These are phyloP conservation scores for Hygrophorus pudorinus DNA, from an alignment of 768 basidiomycete species.

Conservation along the genomic window DNA sequence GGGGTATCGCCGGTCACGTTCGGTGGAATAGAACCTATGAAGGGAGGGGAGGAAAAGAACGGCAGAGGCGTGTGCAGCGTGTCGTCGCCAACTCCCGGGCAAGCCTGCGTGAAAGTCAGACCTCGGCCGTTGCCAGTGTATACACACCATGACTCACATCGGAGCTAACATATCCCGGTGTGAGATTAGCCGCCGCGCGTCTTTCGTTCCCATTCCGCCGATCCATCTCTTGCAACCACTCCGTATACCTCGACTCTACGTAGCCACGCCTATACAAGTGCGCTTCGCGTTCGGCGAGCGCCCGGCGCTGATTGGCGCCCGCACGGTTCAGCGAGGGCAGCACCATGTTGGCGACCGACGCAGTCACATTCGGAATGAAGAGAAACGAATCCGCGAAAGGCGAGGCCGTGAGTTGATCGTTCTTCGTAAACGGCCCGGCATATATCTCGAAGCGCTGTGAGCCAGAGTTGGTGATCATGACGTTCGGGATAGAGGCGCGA, in stretches of 20 bases:
- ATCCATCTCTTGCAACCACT: constrained; percentile 55
- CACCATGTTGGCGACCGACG: constrained; percentile 41
- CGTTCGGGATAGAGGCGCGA: constrained; percentile 45
- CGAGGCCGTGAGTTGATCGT: constrained; percentile 69
- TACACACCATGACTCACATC: constrained; percentile 35
- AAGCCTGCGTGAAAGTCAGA: constrained; percentile 30
- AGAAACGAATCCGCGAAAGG: constrained; percentile 61
- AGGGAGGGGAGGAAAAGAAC: constrained; percentile 43
- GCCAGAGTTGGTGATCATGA: constrained; percentile 58
- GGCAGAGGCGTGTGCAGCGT: constrained; percentile 52
- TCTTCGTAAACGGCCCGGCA: constrained; percentile 63
- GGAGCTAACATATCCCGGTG: constrained; percentile 65
- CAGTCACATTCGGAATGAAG: constrained; percentile 46
- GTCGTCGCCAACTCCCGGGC: constrained; percentile 72
- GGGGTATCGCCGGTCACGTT: constrained; percentile 34
- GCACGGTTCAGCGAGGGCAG: constrained; percentile 41
- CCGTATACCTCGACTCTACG: constrained; percentile 38
- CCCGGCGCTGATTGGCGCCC: constrained; percentile 29
- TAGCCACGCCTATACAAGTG: constrained; percentile 38
- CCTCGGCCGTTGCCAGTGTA: background rate
- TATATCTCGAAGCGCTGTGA: constrained; percentile 60
- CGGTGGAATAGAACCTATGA: constrained; percentile 47
- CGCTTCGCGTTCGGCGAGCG: constrained; percentile 21
- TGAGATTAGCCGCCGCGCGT: constrained; percentile 40
- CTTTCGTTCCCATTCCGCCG: constrained; percentile 24